phyloP scores from a whole-genome alignment of 495 filamentous ascomycete genomes.

The Trichoderma gamsii region DNA sequence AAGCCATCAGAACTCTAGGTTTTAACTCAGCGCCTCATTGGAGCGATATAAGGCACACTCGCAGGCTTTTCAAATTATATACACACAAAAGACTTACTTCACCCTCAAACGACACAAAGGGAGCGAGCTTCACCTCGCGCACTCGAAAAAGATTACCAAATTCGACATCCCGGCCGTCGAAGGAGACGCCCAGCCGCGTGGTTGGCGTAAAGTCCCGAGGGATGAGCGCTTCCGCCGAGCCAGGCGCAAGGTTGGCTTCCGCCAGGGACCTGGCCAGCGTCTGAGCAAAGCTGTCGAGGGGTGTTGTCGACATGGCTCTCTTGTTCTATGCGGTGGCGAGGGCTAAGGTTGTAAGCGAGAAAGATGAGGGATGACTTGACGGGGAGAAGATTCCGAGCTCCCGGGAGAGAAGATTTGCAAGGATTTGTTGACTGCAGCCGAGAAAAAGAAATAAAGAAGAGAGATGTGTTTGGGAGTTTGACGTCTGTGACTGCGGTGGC shows the following conservation, averaged over 20 bases:
- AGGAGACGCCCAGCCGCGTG: slow-evolving; percentile 21
- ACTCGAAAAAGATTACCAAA: slow-evolving; percentile 25
- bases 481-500: no score
- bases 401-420: background rate
- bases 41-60: no score
- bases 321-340: background rate
- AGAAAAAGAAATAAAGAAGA: background rate
- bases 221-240: slow-evolving; percentile 22
- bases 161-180: slow-evolving; percentile 19
- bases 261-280: slow-evolving; percentile 21
- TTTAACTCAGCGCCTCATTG: no score
- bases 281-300: slow-evolving; percentile 15
- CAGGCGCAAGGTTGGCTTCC: slow-evolving; percentile 22
- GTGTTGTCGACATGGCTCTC: background rate
- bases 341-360: background rate
- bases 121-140: slow-evolving; percentile 21
- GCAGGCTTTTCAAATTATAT: no score
- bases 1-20: no score
- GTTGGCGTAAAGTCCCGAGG: slow-evolving; percentile 23
- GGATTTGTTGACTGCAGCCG: background rate
- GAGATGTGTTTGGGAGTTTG: no score
- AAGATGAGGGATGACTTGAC: background rate
- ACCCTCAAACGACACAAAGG: slow-evolving; percentile 21
- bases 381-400: background rate
- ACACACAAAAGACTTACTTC: slow-evolving; percentile 6